Percentiles rank a stretch among this genome's conserved stretches.
These are phyloP conservation scores for Penicillium sp. DNA, from an alignment of 2,329 filamentous ascomycete genomes.

Conservation along the genomic window DNA sequence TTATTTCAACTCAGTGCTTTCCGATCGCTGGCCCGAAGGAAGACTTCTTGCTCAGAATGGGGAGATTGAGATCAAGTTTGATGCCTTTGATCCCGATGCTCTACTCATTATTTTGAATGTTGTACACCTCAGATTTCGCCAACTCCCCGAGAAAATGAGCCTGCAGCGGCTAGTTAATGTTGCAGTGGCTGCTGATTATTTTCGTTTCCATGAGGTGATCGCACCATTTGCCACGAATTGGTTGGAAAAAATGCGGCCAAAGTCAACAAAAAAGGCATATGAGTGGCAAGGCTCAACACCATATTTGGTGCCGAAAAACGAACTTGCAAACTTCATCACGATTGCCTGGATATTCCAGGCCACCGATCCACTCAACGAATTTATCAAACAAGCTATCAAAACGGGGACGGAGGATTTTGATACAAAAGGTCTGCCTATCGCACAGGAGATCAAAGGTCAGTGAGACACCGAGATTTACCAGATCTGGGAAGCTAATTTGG, in stretches of 20 bases:
- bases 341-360: background rate
- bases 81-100: background rate
- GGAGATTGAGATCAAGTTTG: background rate
- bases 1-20: background rate
- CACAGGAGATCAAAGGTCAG: background rate
- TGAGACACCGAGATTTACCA: background rate
- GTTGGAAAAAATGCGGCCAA: no score
- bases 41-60: background rate
- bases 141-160: background rate
- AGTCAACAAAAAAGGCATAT: no score
- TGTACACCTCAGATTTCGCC: background rate
- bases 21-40: background rate
- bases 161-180: background rate
- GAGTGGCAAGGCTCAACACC: no score
- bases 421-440: background rate
- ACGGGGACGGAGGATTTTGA: background rate
- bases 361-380: background rate
- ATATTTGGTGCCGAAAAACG: no score
- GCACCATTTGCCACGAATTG: background rate
- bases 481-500: background rate
- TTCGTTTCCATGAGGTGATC: background rate
- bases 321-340: no score
- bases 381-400: background rate
- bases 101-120: background rate
- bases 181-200: background rate